A percentile compares a stretch with the other conserved stretches of the same genome.
Evolutionary conservation across 2,329 filamentous ascomycete genomes (phyloP).

Genomic region (Aspergillaceae sp.): DNA sequence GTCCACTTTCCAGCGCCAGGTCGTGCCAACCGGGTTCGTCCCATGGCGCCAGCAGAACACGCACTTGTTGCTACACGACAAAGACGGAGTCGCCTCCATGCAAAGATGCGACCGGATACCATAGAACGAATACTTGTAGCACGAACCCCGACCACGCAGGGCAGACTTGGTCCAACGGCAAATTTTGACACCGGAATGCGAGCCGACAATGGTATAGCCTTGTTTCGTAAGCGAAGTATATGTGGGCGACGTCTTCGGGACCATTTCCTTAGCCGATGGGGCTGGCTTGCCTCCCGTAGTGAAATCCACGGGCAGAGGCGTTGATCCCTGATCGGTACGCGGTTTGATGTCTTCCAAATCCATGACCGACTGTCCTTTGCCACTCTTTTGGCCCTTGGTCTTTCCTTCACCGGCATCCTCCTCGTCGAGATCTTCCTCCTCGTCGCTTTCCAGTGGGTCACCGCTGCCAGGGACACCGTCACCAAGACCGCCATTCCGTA

Average conservation of each 20-base stretch:
- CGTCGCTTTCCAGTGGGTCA: slow-evolving; percentile 74
- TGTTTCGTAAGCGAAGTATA: slow-evolving; percentile 87
- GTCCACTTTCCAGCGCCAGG: slow-evolving; percentile 94
- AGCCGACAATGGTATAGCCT: slow-evolving; percentile 90
- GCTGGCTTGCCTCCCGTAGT: slow-evolving; percentile 46
- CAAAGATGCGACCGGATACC: slow-evolving; percentile 93
- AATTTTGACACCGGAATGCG: slow-evolving; percentile 93
- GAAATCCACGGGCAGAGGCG: slow-evolving; percentile 74
- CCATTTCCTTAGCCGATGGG: slow-evolving; percentile 71
- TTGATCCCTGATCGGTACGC: slow-evolving; percentile 18
- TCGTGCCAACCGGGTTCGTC: slow-evolving; percentile 92
- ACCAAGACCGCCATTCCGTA: slow-evolving; percentile 45
- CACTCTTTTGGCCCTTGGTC: slow-evolving; percentile 40
- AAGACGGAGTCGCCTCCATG: slow-evolving; percentile 94
- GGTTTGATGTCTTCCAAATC: slow-evolving; percentile 76
- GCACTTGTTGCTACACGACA: slow-evolving; percentile 96
- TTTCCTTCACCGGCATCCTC: slow-evolving; percentile 46
- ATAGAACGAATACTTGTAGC: slow-evolving; percentile 97
- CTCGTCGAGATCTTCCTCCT: slow-evolving; percentile 57
- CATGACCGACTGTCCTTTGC: slow-evolving; percentile 46
- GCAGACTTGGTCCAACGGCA: slow-evolving; percentile 98
- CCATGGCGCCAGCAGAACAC: slow-evolving; percentile 99
- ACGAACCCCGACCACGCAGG: slow-evolving; percentile 82
- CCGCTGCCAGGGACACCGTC: slow-evolving; percentile 70
- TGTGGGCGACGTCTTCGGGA: slow-evolving; percentile 80